A percentile compares a stretch with the other conserved stretches of the same genome.
Evolutionary conservation across 2,329 filamentous ascomycete genomes (phyloP).

Genomic region (Sporothrix pallida): DNA sequence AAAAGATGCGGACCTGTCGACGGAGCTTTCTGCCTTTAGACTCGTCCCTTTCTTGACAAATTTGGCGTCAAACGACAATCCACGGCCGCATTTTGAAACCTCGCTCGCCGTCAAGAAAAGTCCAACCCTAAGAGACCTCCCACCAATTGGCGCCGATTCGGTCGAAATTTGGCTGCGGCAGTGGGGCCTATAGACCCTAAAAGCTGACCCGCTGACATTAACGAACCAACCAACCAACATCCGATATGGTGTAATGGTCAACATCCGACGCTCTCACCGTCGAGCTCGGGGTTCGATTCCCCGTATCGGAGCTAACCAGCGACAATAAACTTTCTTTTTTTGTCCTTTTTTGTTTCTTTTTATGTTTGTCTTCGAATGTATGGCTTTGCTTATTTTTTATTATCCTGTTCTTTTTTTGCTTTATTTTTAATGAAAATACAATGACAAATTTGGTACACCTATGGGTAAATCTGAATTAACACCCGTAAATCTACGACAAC

Average conservation of each 20-base stretch:
- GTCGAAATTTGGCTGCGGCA: slow-evolving; percentile 8
- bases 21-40: background rate
- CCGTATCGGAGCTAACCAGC: background rate
- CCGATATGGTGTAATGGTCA: slow-evolving; percentile 21
- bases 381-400: too few relatives aligned
- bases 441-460: too few relatives aligned
- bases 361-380: too few relatives aligned
- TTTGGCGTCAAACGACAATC: background rate
- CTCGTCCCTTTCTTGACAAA: slow-evolving; percentile 6
- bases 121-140: background rate
- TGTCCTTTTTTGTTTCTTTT: background rate
- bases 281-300: slow-evolving; percentile 20
- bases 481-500: too few relatives aligned
- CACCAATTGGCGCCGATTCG: background rate
- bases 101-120: background rate
- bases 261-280: slow-evolving; percentile 14
- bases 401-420: too few relatives aligned
- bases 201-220: background rate
- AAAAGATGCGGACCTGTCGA: background rate
- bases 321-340: background rate
- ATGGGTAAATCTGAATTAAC: too few relatives aligned
- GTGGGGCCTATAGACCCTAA: background rate
- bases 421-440: too few relatives aligned
- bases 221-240: background rate
- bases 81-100: background rate